phyloP scores from a whole-genome alignment of 1,284 basidiomycete genomes.

The Sanghuangporus baumii region DNA sequence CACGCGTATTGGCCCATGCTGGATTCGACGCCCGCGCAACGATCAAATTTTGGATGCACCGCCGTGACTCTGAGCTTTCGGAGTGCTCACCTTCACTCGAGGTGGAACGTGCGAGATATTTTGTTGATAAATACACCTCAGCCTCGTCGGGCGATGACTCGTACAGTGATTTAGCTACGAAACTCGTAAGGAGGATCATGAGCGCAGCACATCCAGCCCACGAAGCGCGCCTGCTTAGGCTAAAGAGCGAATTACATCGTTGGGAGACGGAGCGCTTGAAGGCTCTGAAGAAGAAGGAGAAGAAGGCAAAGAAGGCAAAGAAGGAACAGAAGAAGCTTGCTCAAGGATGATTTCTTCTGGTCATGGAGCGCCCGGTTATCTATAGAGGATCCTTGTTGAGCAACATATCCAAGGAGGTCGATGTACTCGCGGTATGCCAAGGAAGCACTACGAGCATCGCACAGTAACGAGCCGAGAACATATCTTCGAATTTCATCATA shows the following conservation, averaged over 20 bases:
- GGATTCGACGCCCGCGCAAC: slow-evolving; percentile 78
- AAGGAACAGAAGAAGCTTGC: neutral
- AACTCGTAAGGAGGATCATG: slow-evolving; percentile 14
- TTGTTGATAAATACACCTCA: neutral
- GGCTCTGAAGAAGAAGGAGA: slow-evolving; percentile 7
- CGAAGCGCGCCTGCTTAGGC: slow-evolving; percentile 12
- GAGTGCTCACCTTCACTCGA: slow-evolving; percentile 33
- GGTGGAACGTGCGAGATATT: neutral
- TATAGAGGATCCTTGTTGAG: neutral
- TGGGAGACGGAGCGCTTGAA: slow-evolving; percentile 15
- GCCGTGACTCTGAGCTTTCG: slow-evolving; percentile 29
- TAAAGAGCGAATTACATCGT: slow-evolving; percentile 15
- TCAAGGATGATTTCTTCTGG: neutral
- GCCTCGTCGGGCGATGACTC: neutral
- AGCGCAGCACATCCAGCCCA: slow-evolving; percentile 11
- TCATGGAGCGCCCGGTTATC: neutral
- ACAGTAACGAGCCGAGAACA: no score
- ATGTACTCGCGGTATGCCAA: no score
- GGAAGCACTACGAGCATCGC: no score
- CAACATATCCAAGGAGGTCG: neutral
- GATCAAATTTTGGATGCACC: slow-evolving; percentile 67
- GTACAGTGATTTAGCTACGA: neutral
- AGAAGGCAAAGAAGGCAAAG: neutral
- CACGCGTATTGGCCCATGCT: slow-evolving; percentile 80
- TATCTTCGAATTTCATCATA: no score